Evolutionary conservation across 2,329 filamentous ascomycete genomes (phyloP).

Genomic region (Botryotinia calthae): DNA sequence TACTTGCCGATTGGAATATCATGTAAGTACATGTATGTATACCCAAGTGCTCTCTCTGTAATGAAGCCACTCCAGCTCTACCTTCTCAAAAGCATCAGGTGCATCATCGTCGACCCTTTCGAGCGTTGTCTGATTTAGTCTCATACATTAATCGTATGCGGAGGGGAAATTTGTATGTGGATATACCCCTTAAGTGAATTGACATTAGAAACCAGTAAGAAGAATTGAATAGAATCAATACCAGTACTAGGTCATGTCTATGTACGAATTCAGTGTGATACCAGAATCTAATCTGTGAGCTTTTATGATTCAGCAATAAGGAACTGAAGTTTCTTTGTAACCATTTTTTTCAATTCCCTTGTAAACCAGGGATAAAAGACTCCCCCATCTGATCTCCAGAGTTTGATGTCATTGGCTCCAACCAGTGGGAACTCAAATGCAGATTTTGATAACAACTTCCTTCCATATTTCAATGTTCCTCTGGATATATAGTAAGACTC

Average conservation of each 20-base stretch:
- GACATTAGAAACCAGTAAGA: not conserved
- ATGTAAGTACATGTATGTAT: conserved; percentile 18
- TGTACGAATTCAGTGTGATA: not conserved
- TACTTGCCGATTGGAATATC: not conserved
- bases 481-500: too few relatives aligned
- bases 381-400: not conserved
- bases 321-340: not conserved
- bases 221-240: not conserved
- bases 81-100: conserved; percentile 12
- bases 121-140: conserved; percentile 1
- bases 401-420: not conserved
- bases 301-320: not conserved
- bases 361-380: not conserved
- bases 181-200: conserved; percentile 6
- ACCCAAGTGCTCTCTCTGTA: conserved; percentile 17
- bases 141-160: not conserved
- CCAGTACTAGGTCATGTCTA: not conserved
- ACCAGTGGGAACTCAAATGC: not conserved
- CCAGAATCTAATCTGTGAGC: not conserved
- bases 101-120: not conserved
- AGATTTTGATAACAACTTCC: not conserved
- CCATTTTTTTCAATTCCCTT: not conserved
- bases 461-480: not conserved
- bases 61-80: conserved; percentile 6
- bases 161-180: not conserved